Evolutionary conservation across 2,329 filamentous ascomycete genomes (phyloP).

Genomic region (Rutstroemia sp.): DNA sequence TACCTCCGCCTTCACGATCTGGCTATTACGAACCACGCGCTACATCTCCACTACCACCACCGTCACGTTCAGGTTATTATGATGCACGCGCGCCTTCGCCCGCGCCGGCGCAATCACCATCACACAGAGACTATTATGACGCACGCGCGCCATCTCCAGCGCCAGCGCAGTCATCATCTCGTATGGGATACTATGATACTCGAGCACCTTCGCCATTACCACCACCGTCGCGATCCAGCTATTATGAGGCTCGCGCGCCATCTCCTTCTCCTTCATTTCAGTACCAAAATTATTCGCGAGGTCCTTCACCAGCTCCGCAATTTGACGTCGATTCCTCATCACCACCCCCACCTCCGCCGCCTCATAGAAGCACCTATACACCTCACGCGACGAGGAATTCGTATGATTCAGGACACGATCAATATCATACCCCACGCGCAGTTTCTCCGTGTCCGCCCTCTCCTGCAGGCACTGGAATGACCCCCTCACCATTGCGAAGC

Average conservation of each 20-base stretch:
- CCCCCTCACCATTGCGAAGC: conserved; percentile 83
- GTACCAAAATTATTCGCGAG: conserved; percentile 31
- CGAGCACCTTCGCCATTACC: background rate
- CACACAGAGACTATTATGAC: background rate
- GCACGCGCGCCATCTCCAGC: background rate
- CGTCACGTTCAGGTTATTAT: background rate
- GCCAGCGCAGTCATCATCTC: background rate
- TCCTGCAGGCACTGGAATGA: conserved; percentile 59
- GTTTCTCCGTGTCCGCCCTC: conserved; percentile 63
- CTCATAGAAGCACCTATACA: conserved; percentile 60
- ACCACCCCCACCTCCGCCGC: conserved; percentile 77
- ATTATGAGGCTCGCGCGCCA: conserved; percentile 32
- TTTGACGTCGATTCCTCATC: conserved; percentile 30
- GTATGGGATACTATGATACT: background rate
- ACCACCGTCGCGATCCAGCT: background rate
- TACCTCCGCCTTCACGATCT: background rate
- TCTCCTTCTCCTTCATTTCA: conserved; percentile 25
- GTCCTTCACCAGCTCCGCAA: conserved; percentile 32
- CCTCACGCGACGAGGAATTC: conserved; percentile 25
- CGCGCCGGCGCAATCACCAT: background rate
- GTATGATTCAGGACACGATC: conserved; percentile 36
- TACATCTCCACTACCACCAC: background rate
- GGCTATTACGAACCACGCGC: background rate
- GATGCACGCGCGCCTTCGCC: background rate
- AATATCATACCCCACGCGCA: conserved; percentile 47